Evolutionary conservation across 2,329 filamentous ascomycete genomes (phyloP), one percentile per base, ranked within the genome.

Genomic region (Colletotrichum cordylinicola): DNA sequence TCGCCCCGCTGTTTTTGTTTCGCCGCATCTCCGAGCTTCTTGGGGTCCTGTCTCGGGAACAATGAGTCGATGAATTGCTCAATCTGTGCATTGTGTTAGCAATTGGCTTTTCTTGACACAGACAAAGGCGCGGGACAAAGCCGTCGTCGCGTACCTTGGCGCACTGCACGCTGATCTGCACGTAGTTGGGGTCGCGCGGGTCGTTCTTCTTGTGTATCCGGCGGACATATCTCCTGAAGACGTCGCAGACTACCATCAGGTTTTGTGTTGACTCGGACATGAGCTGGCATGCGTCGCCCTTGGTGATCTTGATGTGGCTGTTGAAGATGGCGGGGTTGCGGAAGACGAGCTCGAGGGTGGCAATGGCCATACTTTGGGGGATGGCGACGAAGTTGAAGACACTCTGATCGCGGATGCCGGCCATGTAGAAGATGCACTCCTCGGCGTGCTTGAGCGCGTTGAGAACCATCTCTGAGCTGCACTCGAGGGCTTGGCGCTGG

Each of bases 381-480:
- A 99, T 99, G 72, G 96, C 96, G 64, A 96, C 96, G 85, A 99
- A 99, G 90, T 99, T 99, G 92, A 99, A 99, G 31, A 98, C 95
- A 83, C 95, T 98, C 87, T 99, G 97, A 83, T 99, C 97, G 79
- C 94, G 93, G 78, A 99, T 92, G 62, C 95, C 97, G 7, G 96
- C 96, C 88, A 99, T 95, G 87, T 98, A 99, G 88, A 96, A 98
- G n/a, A 99, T 87, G 83, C 96, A 98, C 82, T 98, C 96, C 78
- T 98, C 96, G 6, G 91, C 94, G 79, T 98, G 94, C 82, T 93
- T 92, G 58, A 99, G 89, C 7, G 96, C 95, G 81, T 97, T 95
- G 75, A 98, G 89, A 8, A 98, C 93, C 96, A 99, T 98, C 82
- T 98, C 95, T 2, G 96, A 98, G 80, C 93, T 93, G 87, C 95